Evolutionary conservation across 768 basidiomycete species (phyloP).

Genomic region (Amanita muscaria): DNA sequence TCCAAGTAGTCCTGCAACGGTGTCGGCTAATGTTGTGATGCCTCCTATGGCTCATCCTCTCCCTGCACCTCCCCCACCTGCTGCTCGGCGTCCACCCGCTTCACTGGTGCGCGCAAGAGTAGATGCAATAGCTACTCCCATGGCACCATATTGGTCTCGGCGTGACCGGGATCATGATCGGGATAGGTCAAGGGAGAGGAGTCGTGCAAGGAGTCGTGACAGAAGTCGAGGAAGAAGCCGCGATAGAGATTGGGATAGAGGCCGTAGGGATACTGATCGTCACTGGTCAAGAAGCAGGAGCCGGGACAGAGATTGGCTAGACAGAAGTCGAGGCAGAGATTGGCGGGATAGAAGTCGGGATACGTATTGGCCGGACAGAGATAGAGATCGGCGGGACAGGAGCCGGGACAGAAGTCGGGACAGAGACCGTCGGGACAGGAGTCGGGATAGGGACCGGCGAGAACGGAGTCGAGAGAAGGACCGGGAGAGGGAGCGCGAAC

Average conservation of each 20-base stretch:
- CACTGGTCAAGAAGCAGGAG: conserved; percentile 17
- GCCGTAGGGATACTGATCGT: conserved; percentile 15
- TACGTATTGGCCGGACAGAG: neutral
- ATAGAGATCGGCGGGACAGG: conserved; percentile 4
- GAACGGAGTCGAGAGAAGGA: conserved; percentile 14
- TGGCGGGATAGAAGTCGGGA: conserved; percentile 5
- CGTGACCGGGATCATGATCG: conserved; percentile 12
- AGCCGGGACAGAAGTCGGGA: conserved; percentile 1
- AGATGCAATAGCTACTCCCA: conserved; percentile 8
- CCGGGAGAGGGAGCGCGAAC: conserved; percentile 6
- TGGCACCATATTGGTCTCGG: conserved; percentile 5
- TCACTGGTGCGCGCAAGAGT: conserved; percentile 9
- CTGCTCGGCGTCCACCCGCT: conserved; percentile 8
- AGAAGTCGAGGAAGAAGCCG: conserved; percentile 14
- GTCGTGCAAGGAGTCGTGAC: conserved; percentile 1
- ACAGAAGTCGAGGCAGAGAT: conserved; percentile 1
- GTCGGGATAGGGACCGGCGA: conserved; percentile 9
- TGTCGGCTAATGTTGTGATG: neutral
- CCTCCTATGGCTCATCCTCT: conserved; percentile 6
- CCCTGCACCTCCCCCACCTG: conserved; percentile 7
- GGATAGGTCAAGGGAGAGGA: conserved; percentile 1
- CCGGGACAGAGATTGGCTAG: conserved; percentile 11
- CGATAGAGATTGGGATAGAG: conserved; percentile 12
- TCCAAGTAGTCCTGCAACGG: neutral
- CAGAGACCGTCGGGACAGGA: conserved; percentile 7